Conservation (phyloP, 1,139 yeast species). For the Scheffersomyces segobiensis region DNA sequence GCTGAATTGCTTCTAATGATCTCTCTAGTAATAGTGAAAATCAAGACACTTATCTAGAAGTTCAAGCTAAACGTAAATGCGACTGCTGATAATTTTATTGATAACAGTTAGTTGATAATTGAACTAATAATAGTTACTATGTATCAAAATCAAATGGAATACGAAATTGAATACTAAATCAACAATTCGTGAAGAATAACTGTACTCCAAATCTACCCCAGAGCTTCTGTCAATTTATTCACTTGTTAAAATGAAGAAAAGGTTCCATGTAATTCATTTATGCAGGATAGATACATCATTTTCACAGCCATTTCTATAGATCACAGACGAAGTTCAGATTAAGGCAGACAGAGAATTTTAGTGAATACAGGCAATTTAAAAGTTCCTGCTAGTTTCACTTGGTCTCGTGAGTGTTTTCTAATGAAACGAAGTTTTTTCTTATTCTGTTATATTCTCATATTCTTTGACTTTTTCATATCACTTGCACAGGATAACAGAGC, state of each 20-base stretch:
- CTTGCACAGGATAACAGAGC: too few species aligned
- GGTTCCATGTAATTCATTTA: not conserved
- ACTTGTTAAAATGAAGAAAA: too few species aligned
- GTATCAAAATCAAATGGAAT: not conserved
- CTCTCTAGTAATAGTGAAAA: too few species aligned
- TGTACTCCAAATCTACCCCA: not conserved
- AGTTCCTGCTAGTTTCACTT: too few species aligned
- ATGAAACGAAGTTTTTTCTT: too few species aligned
- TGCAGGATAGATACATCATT: not conserved
- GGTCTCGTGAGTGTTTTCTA: too few species aligned
- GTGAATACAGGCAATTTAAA: not conserved
- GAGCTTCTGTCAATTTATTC: not conserved
- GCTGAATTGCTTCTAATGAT: not conserved
- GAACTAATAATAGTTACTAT: not conserved
- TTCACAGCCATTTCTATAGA: not conserved
- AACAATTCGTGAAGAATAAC: not conserved
- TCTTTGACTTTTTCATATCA: too few species aligned
- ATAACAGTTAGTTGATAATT: not conserved
- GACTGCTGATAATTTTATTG: not conserved
- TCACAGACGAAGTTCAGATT: not conserved
- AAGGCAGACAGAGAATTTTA: not conserved
- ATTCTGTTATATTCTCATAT: too few species aligned
- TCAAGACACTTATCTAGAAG: not conserved
- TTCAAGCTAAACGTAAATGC: not conserved
- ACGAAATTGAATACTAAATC: not conserved